Base-by-base conservation (phyloP, 495 filamentous ascomycete genomes). In the Aspergillus ostianus region DNA sequence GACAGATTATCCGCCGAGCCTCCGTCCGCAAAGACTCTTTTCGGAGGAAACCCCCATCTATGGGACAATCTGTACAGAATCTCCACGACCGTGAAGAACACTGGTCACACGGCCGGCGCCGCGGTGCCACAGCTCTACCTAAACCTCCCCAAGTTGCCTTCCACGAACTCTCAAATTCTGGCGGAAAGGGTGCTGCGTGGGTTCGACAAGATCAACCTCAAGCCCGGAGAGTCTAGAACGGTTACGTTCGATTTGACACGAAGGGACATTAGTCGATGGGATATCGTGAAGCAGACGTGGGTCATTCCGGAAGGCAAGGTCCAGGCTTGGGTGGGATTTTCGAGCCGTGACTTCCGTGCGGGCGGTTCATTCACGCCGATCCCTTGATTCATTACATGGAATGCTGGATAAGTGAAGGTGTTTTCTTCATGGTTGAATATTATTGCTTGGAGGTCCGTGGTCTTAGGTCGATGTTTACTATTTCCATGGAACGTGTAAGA, bases 71-170 rank as follows among this genome's bases (percentile, higher is more conserved):
- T 53, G 4, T 30, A 15, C 2, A 13, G 6, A 6, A 30, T 30
- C 12, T 10, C 51, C 23, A 10, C 12, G 0, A 29, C 51, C 1
- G 51, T 53, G 23, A 12, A 53, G 18, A 53, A 53, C 51, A 36
- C 51, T 3, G 51, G 51, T 3, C 9, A 15, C 12, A 27, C 30
- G 1, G 17, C 23, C 0, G 51, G 51, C 15, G 29, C 23, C 15
- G 10, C 51, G 8, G 51, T 53, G 23, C 20, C 51, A 4, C 51
- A 53, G 51, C 29, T 53, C 18, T 53, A 53, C 17, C 5, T 53
- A 3, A 50, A 5, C 48, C 3, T 50, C 0, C 48, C 48, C 15
- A 53, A 15, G 12, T 9, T 47, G 20, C 13, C 46, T 47, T 47
- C 21, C 6, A 10, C 21, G 8, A 13, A 12, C 19, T 27, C 7